These are phyloP conservation scores for Yamadazyma dendronema DNA, from an alignment of 1,139 yeast genomes.

Conservation along the genomic window DNA sequence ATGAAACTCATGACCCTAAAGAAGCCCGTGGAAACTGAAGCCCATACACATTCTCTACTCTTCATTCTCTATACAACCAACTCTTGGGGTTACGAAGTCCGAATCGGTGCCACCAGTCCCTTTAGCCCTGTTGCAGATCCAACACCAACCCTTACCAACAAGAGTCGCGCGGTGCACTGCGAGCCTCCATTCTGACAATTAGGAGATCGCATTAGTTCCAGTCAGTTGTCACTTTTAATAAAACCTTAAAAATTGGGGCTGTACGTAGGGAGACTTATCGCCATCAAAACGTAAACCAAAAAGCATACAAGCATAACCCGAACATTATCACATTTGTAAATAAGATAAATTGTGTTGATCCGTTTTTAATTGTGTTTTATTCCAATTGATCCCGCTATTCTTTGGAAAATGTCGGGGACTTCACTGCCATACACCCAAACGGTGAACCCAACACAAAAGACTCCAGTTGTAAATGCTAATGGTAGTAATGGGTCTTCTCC, in stretches of 20 bases:
- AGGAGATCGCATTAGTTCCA: conserved; percentile 1
- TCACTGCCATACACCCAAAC: neutral
- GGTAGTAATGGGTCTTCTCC: neutral
- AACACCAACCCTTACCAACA: neutral
- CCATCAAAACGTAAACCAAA: too few species aligned
- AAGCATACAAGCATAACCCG: too few species aligned
- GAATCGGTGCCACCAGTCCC: too few species aligned
- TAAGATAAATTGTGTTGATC: too few species aligned
- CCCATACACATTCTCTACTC: too few species aligned
- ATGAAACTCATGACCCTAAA: too few species aligned
- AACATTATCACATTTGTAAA: too few species aligned
- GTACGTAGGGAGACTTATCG: neutral
- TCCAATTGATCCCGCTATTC: neutral
- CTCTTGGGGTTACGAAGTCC: too few species aligned
- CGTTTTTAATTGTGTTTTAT: neutral
- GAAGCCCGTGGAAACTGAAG: too few species aligned
- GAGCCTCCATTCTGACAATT: neutral
- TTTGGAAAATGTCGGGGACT: conserved; percentile 1
- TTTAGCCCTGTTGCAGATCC: neutral
- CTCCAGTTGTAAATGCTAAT: neutral
- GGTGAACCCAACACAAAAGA: neutral
- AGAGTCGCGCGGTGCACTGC: neutral
- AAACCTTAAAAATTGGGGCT: neutral
- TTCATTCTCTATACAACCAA: too few species aligned
- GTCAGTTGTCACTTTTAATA: neutral